These are phyloP conservation scores for Pseudozyma pruni DNA, from an alignment of 1,284 basidiomycete species.

Conservation along the genomic window DNA sequence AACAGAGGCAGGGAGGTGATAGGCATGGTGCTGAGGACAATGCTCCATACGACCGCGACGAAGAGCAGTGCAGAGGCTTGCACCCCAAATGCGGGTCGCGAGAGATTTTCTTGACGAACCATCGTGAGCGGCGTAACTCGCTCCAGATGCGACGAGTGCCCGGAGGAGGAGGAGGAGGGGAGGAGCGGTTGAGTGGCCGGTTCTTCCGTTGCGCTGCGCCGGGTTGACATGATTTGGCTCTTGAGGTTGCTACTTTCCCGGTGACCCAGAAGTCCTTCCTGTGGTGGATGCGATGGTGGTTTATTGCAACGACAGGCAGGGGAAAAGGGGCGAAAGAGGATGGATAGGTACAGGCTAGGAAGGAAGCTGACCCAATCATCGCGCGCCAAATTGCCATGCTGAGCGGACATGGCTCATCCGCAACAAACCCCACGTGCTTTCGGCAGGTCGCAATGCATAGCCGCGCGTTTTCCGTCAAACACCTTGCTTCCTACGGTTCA, in stretches of 20 bases:
- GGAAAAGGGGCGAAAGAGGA: neutral
- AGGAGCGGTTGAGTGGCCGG: constrained; percentile 15
- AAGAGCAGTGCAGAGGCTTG: constrained; percentile 41
- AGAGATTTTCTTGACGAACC: constrained; percentile 31
- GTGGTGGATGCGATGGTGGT: neutral
- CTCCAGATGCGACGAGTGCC: neutral
- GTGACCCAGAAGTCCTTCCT: too few relatives aligned
- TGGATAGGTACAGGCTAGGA: neutral
- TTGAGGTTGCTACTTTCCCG: too few relatives aligned
- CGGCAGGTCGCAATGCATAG: constrained; percentile 2
- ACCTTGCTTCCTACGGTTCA: neutral
- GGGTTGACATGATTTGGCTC: too few relatives aligned
- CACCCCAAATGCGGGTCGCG: constrained; percentile 4
- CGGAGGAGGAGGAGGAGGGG: constrained; percentile 1
- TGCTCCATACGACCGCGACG: constrained; percentile 47
- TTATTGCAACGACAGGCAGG: too few relatives aligned
- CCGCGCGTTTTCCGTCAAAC: neutral
- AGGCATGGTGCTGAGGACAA: constrained; percentile 37
- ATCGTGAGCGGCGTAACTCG: constrained; percentile 16
- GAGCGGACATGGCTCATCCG: constrained; percentile 7
- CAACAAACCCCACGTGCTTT: neutral
- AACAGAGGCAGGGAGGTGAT: constrained; percentile 44
- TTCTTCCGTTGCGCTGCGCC: neutral
- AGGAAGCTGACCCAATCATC: constrained; percentile 9
- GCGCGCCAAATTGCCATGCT: too few relatives aligned